Evolutionary conservation across 495 filamentous ascomycete species (phyloP).

Genomic region (Penicillium riverlandense): DNA sequence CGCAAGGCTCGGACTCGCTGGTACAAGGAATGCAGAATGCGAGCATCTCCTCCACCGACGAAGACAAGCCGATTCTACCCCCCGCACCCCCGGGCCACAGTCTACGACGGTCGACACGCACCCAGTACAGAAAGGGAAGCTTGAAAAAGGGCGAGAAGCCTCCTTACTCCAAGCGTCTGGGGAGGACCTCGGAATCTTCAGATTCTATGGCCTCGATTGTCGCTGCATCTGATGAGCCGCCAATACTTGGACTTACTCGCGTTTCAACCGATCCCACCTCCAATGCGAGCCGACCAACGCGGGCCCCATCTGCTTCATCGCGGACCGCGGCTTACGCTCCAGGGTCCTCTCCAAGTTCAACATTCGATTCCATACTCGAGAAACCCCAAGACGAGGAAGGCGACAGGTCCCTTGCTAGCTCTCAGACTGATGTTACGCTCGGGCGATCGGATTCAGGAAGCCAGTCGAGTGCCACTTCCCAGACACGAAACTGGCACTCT

Average conservation of each 20-base stretch:
- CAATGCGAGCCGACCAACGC: conserved; percentile 15
- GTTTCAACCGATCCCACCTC: conserved; percentile 73
- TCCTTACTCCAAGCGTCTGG: conserved; percentile 69
- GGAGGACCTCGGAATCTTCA: conserved; percentile 51
- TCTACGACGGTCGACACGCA: conserved; percentile 82
- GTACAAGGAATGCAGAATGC: conserved; percentile 30
- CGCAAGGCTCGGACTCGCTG: conserved; percentile 25
- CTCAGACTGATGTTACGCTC: conserved; percentile 1
- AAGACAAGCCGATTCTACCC: conserved; percentile 85
- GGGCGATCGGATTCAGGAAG: conserved; percentile 3
- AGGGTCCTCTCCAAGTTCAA: conserved; percentile 13
- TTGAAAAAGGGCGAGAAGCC: conserved; percentile 68
- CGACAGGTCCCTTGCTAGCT: conserved; percentile 1
- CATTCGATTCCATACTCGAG: conserved; percentile 23
- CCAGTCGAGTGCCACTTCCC: conserved; percentile 14
- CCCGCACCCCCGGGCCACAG: conserved; percentile 64
- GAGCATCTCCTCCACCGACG: conserved; percentile 44
- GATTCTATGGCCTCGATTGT: conserved; percentile 42
- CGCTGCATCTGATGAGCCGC: conserved; percentile 32
- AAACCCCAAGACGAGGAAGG: conserved; percentile 18
- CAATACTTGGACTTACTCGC: conserved; percentile 51
- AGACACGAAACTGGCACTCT: conserved; percentile 36
- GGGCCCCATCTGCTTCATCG: conserved; percentile 22
- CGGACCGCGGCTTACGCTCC: conserved; percentile 15
- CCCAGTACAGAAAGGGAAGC: conserved; percentile 86